phyloP scores from a whole-genome alignment of 2,329 filamentous ascomycete species.

The Exophiala aquamarina region DNA sequence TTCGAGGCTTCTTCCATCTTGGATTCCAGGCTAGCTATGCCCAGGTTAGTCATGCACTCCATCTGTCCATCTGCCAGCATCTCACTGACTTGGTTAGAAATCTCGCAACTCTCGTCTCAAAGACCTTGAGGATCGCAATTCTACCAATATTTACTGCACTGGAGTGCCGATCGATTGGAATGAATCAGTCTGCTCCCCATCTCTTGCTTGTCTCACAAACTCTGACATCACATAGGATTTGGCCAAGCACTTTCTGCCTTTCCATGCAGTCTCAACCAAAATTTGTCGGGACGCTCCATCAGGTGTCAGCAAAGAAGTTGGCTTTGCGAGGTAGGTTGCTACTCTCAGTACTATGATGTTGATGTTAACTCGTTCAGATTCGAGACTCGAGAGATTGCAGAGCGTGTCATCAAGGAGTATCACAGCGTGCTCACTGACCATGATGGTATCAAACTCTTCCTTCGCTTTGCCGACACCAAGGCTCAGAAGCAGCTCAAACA shows the following conservation, averaged over 20 bases:
- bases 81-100: conserved; percentile 60
- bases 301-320: conserved; percentile 92
- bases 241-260: conserved; percentile 61
- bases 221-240: conserved; percentile 60
- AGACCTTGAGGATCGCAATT: conserved; percentile 83
- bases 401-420: conserved; percentile 82
- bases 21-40: conserved; percentile 98
- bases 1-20: conserved; percentile 88
- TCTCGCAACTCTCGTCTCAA: conserved; percentile 98
- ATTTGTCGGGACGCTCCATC: conserved; percentile 84
- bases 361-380: no score
- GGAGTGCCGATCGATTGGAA: conserved; percentile 91
- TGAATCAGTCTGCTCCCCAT: conserved; percentile 67
- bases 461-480: conserved; percentile 95
- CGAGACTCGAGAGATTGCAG: conserved; percentile 82
- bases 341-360: conserved; percentile 18
- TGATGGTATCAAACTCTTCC: conserved; percentile 81
- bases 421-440: conserved; percentile 76
- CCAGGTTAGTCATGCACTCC: conserved; percentile 66
- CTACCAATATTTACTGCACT: conserved; percentile 97
- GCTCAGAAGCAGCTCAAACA: conserved; percentile 97
- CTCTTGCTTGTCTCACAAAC: neutral
- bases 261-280: conserved; percentile 82
- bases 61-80: conserved; percentile 22
- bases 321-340: conserved; percentile 79